A percentile compares a stretch with the other conserved stretches of the same genome.
Evolutionary conservation across 306 rosid genomes (phyloP).

Genomic region (Rosa rugosa): DNA sequence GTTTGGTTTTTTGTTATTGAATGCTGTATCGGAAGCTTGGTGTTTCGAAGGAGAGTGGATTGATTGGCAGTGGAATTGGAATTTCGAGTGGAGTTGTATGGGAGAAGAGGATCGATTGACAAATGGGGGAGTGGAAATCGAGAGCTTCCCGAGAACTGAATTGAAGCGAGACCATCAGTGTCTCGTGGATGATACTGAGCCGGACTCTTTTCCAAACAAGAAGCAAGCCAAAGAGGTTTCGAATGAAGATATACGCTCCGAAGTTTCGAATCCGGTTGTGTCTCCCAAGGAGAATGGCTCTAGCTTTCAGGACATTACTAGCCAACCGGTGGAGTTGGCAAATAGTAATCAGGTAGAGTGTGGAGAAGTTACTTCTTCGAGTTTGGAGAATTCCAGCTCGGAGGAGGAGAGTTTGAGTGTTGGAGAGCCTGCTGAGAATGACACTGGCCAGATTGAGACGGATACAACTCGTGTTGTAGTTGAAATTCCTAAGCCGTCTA

Average conservation of each 20-base stretch:
- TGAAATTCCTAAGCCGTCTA: constrained; percentile 75
- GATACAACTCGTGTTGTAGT: constrained; percentile 66
- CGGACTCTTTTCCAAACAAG: constrained; percentile 48
- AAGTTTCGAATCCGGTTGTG: constrained; percentile 71
- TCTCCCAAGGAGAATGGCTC: constrained; percentile 58
- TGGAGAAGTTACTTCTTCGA: constrained; percentile 69
- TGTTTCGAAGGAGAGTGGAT: background rate
- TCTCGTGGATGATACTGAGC: constrained; percentile 43
- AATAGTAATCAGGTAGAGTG: constrained; percentile 55
- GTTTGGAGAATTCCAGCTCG: constrained; percentile 63
- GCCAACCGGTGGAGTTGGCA: constrained; percentile 54
- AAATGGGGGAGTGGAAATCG: constrained; percentile 46
- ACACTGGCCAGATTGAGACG: constrained; percentile 35
- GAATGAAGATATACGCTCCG: constrained; percentile 80
- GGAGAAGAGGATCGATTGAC: constrained; percentile 58
- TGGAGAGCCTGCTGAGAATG: constrained; percentile 41
- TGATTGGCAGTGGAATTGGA: constrained; percentile 18
- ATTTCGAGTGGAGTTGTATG: constrained; percentile 51
- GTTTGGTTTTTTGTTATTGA: background rate
- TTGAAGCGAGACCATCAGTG: constrained; percentile 68
- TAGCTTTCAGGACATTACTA: constrained; percentile 68
- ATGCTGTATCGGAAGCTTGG: background rate
- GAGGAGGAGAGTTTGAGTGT: constrained; percentile 57
- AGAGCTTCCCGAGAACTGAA: constrained; percentile 40
- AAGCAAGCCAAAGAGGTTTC: constrained; percentile 78